Conservation (phyloP, 805 yeast species). For the Candida xiaguanensis region DNA sequence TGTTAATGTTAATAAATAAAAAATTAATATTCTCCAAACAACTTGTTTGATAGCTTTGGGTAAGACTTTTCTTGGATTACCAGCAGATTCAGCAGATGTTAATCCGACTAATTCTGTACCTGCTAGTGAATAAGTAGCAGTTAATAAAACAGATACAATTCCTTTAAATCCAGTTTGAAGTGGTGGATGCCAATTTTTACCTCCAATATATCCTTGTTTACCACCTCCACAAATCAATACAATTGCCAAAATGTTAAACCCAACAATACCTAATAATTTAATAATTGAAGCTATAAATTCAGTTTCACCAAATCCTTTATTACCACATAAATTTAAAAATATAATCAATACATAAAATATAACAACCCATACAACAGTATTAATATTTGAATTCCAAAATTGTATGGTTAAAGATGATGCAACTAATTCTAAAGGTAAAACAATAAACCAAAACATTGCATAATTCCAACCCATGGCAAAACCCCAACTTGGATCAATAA, state of each 20-base stretch:
- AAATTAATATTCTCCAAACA: slow-evolving; percentile 38
- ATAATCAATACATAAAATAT: slow-evolving; percentile 35
- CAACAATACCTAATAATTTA: slow-evolving; percentile 36
- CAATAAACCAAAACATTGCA: slow-evolving; percentile 42
- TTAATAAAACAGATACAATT: slow-evolving; percentile 32
- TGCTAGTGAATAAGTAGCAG: slow-evolving; percentile 42
- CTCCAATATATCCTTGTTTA: slow-evolving; percentile 36
- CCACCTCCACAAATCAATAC: slow-evolving; percentile 41
- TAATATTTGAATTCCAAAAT: slow-evolving; percentile 37
- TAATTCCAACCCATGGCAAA: slow-evolving; percentile 46
- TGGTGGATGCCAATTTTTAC: slow-evolving; percentile 32
- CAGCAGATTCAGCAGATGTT: slow-evolving; percentile 36
- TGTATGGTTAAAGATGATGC: slow-evolving; percentile 39
- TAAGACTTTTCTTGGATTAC: slow-evolving; percentile 34
- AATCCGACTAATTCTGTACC: slow-evolving; percentile 41
- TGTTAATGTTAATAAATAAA: slow-evolving; percentile 38
- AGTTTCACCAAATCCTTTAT: slow-evolving; percentile 35
- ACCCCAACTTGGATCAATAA: slow-evolving; percentile 43
- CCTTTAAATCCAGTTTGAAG: slow-evolving; percentile 42
- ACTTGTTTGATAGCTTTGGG: slow-evolving; percentile 43
- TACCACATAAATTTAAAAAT: slow-evolving; percentile 31
- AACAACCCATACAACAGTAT: slow-evolving; percentile 41
- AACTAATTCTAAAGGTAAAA: slow-evolving; percentile 40
- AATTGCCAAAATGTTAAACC: slow-evolving; percentile 38
- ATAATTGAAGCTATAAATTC: slow-evolving; percentile 34